Base-by-base conservation (phyloP, 2,329 filamentous ascomycete genomes). In the Paecilomyces dactylethromorphus region DNA sequence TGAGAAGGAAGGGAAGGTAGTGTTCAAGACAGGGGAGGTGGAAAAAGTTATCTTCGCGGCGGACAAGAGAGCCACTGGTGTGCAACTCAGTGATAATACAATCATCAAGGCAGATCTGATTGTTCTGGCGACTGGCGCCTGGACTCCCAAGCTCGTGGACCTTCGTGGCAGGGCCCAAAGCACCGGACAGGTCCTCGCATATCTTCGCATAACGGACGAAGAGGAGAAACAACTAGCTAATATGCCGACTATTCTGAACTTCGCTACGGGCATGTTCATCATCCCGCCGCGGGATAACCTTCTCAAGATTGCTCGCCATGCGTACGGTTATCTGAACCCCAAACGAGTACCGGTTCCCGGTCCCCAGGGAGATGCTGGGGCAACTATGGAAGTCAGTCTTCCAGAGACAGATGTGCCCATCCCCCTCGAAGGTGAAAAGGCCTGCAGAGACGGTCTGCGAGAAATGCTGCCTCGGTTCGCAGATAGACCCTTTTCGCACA, bases 41-140 rank as follows among this genome's bases (percentile, higher is more conserved):
- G 66, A 71, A 51, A 63, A 66, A 15, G 64, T 79, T 3, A 58
- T 77, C 0, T 71, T 70, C 22, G 65, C 58, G 8, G 58, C 53
- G 26, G 53, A 50, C 32, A 53, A 51, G 18, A 65, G 68, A 64
- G 66, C 71, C 56, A 72, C 67, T 2, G 86, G 86, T 18, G 79
- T 87, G 15, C 67, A 69, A 32, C 77, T 89, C 11, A 66, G 68
- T 1, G 75, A 83, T 61, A 81, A 80, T 1, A 72, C 72, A 6
- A 76, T 70, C 10, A 63, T 91, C 6, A 76, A 74, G 3, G 90
- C 89, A 1, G 89, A 91, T 59, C 80, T 96, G 7, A 87, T 90
- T 33, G 80, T 97, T 58, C 81, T 96, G 2, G 92, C 93, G 0
- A 87, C 92, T 0, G 93, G 93, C 15, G 92, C 93, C 3, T 97